Percentiles rank a stretch among this genome's conserved stretches.
phyloP scores from a whole-genome alignment of 2,329 filamentous ascomycete species.

The Colletotrichum sp. region DNA sequence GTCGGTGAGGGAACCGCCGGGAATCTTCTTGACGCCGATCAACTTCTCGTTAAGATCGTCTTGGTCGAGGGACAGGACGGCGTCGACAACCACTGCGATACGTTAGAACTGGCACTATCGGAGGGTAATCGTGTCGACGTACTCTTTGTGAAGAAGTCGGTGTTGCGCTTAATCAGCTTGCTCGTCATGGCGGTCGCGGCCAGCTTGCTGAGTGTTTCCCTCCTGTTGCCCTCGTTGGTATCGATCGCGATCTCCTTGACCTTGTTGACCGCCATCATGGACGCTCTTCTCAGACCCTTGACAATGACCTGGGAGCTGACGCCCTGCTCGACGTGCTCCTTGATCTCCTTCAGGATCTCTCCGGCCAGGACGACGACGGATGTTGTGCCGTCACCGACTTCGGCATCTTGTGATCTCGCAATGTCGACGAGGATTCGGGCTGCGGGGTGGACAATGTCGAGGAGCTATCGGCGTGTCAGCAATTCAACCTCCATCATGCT shows the following conservation, averaged over 20 bases:
- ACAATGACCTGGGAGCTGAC: conserved; percentile 98
- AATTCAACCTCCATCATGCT: neutral
- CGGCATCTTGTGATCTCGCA: conserved; percentile 96
- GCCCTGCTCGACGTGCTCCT: conserved; percentile 94
- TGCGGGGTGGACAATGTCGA: conserved; percentile 98
- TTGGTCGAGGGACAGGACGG: conserved; percentile 93
- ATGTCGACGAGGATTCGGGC: conserved; percentile 98
- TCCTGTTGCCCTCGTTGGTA: conserved; percentile 81
- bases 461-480: conserved; percentile 62
- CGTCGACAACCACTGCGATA: conserved; percentile 88
- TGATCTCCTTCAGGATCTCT: conserved; percentile 96
- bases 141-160: conserved; percentile 98
- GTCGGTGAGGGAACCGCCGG: conserved; percentile 93
- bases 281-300: conserved; percentile 90
- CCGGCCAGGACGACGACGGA: conserved; percentile 97
- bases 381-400: conserved; percentile 97
- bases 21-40: conserved; percentile 98
- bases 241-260: conserved; percentile 95
- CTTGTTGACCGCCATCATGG: conserved; percentile 94
- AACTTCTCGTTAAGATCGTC: conserved; percentile 97
- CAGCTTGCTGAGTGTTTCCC: conserved; percentile 87
- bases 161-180: conserved; percentile 98
- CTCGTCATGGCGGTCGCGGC: conserved; percentile 98
- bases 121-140: conserved; percentile 33
- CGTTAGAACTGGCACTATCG: neutral